Conservation (phyloP, 2,329 filamentous ascomycete genomes). For the Phoma herbarum region DNA sequence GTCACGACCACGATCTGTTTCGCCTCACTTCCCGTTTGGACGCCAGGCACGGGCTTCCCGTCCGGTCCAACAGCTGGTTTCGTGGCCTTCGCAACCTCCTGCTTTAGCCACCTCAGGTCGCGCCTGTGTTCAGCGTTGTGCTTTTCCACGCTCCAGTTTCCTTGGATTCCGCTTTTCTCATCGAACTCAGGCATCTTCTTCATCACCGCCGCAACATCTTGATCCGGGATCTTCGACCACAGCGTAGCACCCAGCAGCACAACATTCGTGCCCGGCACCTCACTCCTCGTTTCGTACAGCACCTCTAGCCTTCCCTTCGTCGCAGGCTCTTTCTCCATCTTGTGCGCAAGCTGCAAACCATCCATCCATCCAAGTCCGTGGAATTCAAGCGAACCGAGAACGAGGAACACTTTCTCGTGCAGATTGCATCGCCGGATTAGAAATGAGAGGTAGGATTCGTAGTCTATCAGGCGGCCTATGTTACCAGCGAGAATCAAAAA, state of each 20-base stretch:
- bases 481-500: slow-evolving; percentile 45
- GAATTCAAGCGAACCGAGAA: slow-evolving; percentile 43
- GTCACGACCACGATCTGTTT: slow-evolving; percentile 61
- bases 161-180: slow-evolving; percentile 54
- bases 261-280: slow-evolving; percentile 54
- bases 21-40: background rate
- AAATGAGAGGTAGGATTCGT: slow-evolving; percentile 44
- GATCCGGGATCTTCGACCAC: slow-evolving; percentile 61
- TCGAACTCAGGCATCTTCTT: slow-evolving; percentile 63
- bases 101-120: slow-evolving; percentile 62
- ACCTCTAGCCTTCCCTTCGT: slow-evolving; percentile 53
- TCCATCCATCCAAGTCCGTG: slow-evolving; percentile 36
- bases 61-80: background rate
- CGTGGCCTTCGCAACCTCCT: slow-evolving; percentile 37
- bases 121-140: slow-evolving; percentile 60
- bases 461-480: slow-evolving; percentile 44
- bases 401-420: slow-evolving; percentile 42
- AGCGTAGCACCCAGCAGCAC: slow-evolving; percentile 67
- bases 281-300: slow-evolving; percentile 55
- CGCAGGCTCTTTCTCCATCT: slow-evolving; percentile 39
- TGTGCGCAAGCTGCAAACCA: slow-evolving; percentile 37
- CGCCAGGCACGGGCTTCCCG: slow-evolving; percentile 9
- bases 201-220: slow-evolving; percentile 52
- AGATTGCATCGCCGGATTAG: slow-evolving; percentile 41
- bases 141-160: slow-evolving; percentile 58